These are phyloP conservation scores for Purpureocillium lavendulum DNA, from an alignment of 2,329 filamentous ascomycete species.

Conservation along the genomic window DNA sequence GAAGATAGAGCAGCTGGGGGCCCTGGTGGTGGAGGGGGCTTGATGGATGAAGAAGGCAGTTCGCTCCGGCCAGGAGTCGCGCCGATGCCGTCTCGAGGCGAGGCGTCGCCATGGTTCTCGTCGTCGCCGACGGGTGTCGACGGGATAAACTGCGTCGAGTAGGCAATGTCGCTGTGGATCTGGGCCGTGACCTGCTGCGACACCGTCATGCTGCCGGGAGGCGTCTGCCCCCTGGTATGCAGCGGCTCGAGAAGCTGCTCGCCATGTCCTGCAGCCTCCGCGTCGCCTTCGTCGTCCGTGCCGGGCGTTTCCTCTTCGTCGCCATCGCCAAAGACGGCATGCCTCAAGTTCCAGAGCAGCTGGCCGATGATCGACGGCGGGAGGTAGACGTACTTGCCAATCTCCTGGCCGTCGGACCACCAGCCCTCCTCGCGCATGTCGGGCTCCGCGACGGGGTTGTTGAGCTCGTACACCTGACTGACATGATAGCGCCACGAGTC, in stretches of 20 bases:
- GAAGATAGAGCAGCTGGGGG: conserved; percentile 3
- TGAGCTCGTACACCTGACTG: conserved; percentile 50
- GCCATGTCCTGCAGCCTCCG: neutral
- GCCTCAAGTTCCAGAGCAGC: conserved; percentile 48
- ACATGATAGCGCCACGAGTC: conserved; percentile 18
- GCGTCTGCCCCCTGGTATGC: neutral
- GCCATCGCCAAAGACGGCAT: conserved; percentile 33
- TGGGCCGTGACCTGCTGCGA: conserved; percentile 47
- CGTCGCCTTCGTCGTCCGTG: neutral
- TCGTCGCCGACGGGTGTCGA: conserved; percentile 20
- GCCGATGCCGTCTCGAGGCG: neutral
- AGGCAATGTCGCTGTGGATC: conserved; percentile 35
- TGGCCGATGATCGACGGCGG: conserved; percentile 49
- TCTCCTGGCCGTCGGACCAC: conserved; percentile 30
- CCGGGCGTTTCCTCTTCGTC: conserved; percentile 7
- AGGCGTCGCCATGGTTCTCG: conserved; percentile 4
- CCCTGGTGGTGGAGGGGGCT: conserved; percentile 8
- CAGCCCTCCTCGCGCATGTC: conserved; percentile 48
- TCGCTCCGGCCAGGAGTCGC: neutral
- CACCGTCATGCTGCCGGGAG: conserved; percentile 23
- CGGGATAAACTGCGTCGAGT: conserved; percentile 28
- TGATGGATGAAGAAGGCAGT: conserved; percentile 8
- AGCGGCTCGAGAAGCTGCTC: neutral
- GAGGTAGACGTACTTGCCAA: conserved; percentile 45
- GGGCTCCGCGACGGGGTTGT: conserved; percentile 45